Conservation (phyloP, 306 rosid genomes). For the Calophaca sinica region DNA sequence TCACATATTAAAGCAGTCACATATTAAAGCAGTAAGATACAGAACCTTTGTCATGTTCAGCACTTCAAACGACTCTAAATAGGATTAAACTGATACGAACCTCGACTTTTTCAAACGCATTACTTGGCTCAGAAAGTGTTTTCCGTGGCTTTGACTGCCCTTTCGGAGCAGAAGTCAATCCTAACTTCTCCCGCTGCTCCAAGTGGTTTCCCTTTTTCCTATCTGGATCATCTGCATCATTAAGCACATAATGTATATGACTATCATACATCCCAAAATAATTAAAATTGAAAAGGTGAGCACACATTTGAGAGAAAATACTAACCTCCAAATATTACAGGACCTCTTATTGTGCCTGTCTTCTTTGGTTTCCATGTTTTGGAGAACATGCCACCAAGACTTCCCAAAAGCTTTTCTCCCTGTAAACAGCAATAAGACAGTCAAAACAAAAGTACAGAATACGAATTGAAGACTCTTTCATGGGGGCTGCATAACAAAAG, state of each 20-base stretch:
- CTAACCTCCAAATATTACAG: conserved; percentile 67
- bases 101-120: conserved; percentile 82
- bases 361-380: conserved; percentile 98
- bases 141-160: conserved; percentile 56
- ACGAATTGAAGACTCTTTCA: conserved; percentile 1
- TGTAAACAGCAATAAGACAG: conserved; percentile 51
- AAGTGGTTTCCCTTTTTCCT: conserved; percentile 60
- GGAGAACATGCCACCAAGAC: conserved; percentile 94
- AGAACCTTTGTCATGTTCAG: no score
- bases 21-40: background rate
- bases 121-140: conserved; percentile 60
- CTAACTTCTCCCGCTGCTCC: conserved; percentile 89
- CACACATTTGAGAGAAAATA: background rate
- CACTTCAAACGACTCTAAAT: background rate
- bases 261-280: conserved; percentile 14
- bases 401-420: conserved; percentile 97
- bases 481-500: conserved; percentile 25
- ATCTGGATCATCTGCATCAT: conserved; percentile 59
- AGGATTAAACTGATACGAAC: conserved; percentile 52
- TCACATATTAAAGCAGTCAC: conserved; percentile 20
- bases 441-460: conserved; percentile 36
- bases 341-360: conserved; percentile 75
- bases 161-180: conserved; percentile 66
- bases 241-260: conserved; percentile 35
- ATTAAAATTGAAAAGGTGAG: conserved; percentile 2